These are phyloP conservation scores for Candida loeiensis DNA, from an alignment of 805 yeast genomes.

Conservation along the genomic window DNA sequence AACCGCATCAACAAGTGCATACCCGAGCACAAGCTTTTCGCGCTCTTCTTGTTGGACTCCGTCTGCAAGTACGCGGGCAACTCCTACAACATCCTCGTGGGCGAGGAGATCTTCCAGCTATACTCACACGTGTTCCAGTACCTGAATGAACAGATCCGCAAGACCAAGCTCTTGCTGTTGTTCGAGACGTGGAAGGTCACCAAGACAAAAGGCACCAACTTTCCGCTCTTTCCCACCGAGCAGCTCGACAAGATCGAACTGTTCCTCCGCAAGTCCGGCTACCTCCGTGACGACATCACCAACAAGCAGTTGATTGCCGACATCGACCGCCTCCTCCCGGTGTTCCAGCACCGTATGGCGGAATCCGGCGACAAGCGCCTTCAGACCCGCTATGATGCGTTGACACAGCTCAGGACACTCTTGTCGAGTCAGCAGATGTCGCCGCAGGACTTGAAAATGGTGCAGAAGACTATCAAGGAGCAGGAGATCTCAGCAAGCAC, in stretches of 20 bases:
- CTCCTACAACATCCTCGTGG: slow-evolving; percentile 81
- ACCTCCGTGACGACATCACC: slow-evolving; percentile 15
- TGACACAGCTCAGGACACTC: slow-evolving; percentile 41
- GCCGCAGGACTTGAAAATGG: slow-evolving; percentile 32
- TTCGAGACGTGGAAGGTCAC: slow-evolving; percentile 87
- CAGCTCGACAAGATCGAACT: slow-evolving; percentile 70
- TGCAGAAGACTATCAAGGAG: slow-evolving; percentile 36
- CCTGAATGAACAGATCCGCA: slow-evolving; percentile 71
- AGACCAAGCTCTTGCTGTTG: slow-evolving; percentile 61
- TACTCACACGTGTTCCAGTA: slow-evolving; percentile 76
- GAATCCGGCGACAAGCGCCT: slow-evolving; percentile 37
- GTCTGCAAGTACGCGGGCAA: slow-evolving; percentile 86
- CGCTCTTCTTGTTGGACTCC: slow-evolving; percentile 84
- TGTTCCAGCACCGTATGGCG: slow-evolving; percentile 39
- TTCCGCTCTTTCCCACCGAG: slow-evolving; percentile 68
- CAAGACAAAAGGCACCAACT: slow-evolving; percentile 52
- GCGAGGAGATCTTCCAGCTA: slow-evolving; percentile 62
- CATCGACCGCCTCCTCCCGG: slow-evolving; percentile 37
- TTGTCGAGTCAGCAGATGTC: slow-evolving; percentile 36
- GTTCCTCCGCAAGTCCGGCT: slow-evolving; percentile 49
- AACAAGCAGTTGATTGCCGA: slow-evolving; percentile 28
- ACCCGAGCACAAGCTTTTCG: slow-evolving; percentile 80
- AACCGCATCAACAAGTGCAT: slow-evolving; percentile 69
- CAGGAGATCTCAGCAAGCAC: slow-evolving; percentile 21
- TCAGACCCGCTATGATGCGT: slow-evolving; percentile 41